phyloP scores from a whole-genome alignment of 148 eudicot species.

The Fallopia convolvulus region DNA sequence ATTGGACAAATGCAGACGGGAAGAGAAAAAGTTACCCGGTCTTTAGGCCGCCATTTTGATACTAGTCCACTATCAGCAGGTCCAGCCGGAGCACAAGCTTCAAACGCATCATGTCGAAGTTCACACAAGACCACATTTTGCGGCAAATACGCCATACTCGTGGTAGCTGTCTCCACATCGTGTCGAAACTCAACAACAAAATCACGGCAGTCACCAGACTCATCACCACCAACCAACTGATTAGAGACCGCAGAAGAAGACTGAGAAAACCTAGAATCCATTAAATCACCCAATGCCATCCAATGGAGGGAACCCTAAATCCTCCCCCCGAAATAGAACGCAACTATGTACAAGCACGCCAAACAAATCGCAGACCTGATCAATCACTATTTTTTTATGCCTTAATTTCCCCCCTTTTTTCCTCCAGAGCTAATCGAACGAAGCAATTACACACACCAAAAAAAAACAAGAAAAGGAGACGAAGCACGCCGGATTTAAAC shows the following conservation, averaged over 20 bases:
- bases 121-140: constrained; percentile 68
- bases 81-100: constrained; percentile 49
- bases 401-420: constrained; percentile 11
- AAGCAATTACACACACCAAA: not conserved
- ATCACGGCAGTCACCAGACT: constrained; percentile 14
- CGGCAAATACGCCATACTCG: constrained; percentile 75
- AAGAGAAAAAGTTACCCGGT: constrained; percentile 44
- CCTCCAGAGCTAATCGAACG: constrained; percentile 2
- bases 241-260: constrained; percentile 41
- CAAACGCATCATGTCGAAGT: constrained; percentile 72
- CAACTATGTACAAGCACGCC: constrained; percentile 8
- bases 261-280: constrained; percentile 64
- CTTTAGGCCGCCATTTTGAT: constrained; percentile 79
- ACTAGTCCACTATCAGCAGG: constrained; percentile 75
- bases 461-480: not conserved
- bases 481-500: not conserved
- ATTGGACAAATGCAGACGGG: not conserved
- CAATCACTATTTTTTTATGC: not conserved
- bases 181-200: constrained; percentile 21
- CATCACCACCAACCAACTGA: constrained; percentile 32
- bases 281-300: constrained; percentile 93
- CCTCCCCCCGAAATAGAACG: constrained; percentile 4
- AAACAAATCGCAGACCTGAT: constrained; percentile 6
- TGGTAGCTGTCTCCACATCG: constrained; percentile 38
- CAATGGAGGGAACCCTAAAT: constrained; percentile 25